Evolutionary conservation across 768 basidiomycete species (phyloP).

Genomic region (Psilocybe sp.): DNA sequence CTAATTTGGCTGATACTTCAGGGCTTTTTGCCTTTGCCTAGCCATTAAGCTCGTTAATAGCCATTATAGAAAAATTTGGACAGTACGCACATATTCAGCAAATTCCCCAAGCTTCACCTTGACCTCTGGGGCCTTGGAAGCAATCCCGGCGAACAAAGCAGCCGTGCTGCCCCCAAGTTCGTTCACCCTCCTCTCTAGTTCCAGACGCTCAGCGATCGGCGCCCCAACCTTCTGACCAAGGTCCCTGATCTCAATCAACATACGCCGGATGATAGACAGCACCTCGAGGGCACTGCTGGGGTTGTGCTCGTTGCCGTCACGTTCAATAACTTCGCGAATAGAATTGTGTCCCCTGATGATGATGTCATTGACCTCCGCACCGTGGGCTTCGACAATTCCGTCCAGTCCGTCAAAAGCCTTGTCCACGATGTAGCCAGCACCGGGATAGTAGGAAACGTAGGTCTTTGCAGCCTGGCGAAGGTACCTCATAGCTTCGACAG

Average conservation of each 20-base stretch:
- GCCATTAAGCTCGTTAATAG: no score
- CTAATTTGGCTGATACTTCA: neutral
- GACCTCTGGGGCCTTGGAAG: neutral
- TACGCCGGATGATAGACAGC: conserved; percentile 6
- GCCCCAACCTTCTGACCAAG: conserved; percentile 9
- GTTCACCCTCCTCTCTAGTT: conserved; percentile 7
- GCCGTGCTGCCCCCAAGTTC: conserved; percentile 1
- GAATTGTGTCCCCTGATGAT: conserved; percentile 27
- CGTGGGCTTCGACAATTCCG: conserved; percentile 32
- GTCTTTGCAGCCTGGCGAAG: conserved; percentile 39
- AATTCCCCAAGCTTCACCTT: no score
- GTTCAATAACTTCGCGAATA: conserved; percentile 21
- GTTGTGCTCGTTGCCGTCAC: conserved; percentile 12
- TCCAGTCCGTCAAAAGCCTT: conserved; percentile 40
- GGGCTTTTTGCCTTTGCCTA: neutral
- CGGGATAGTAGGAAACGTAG: conserved; percentile 37
- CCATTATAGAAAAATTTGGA: no score
- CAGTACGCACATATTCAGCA: no score
- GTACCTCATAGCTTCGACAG: conserved; percentile 30
- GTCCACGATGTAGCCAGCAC: conserved; percentile 36
- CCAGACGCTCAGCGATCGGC: conserved; percentile 6
- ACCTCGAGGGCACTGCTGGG: conserved; percentile 7
- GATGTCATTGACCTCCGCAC: conserved; percentile 36
- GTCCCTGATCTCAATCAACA: conserved; percentile 6
- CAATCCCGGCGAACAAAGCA: neutral